phyloP scores from a whole-genome alignment of 768 basidiomycete species.

The Kwoniella botswanensis region DNA sequence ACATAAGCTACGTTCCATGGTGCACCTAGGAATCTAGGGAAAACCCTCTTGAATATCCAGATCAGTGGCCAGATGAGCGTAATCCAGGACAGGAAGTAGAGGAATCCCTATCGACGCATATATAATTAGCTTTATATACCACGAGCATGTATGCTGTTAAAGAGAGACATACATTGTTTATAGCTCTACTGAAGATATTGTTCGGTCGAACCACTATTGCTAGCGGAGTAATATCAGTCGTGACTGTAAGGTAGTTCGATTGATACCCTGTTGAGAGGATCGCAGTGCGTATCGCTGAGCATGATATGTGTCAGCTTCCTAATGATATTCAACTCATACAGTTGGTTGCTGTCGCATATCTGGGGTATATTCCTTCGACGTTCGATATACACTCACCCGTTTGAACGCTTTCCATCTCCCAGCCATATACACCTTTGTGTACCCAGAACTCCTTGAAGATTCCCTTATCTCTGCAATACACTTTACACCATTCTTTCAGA shows the following conservation, averaged over 20 bases:
- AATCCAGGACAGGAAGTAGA: constrained; percentile 72
- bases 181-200: constrained; percentile 61
- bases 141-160: neutral
- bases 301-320: neutral
- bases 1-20: constrained; percentile 24
- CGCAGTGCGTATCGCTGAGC: constrained; percentile 33
- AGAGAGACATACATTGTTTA: constrained; percentile 34
- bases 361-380: neutral
- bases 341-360: neutral
- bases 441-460: constrained; percentile 79
- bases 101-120: constrained; percentile 68
- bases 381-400: constrained; percentile 28
- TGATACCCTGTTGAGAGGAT: constrained; percentile 45
- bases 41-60: constrained; percentile 70
- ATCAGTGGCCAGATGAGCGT: constrained; percentile 77
- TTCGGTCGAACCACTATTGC: constrained; percentile 71
- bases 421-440: constrained; percentile 70
- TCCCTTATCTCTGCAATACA: constrained; percentile 74
- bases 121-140: no score
- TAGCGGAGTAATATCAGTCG: constrained; percentile 62
- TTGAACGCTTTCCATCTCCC: constrained; percentile 62
- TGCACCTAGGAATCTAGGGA: constrained; percentile 14
- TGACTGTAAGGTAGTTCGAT: constrained; percentile 60
- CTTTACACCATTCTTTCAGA: constrained; percentile 78
- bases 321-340: no score